Base-by-base conservation (phyloP, 2,329 filamentous ascomycete genomes). In the Clonostachys rhizophaga region DNA sequence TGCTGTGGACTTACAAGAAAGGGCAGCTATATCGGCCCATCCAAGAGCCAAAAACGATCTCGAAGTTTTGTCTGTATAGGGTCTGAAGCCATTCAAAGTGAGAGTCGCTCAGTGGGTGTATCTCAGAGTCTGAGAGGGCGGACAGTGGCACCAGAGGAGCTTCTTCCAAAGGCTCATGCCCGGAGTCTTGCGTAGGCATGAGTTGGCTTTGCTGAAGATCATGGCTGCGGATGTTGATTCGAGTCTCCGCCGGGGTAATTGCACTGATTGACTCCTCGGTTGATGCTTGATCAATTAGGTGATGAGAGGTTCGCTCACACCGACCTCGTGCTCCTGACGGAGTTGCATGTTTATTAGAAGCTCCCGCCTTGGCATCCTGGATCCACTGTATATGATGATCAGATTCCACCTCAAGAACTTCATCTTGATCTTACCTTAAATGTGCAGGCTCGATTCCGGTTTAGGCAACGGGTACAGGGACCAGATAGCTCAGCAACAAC, bases 401-500 rank as follows among this genome's bases (percentile, higher is more conserved):
- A 37, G 13, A 13, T 16, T 16, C 16, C 35, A 37, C 35, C 16
- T 13, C 35, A 16, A 37, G 13, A 37, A 13, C 13, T 37, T 16
- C 13, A 13, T 16, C 35, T 37, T 37, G 13, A 37, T 16, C 13
- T 37, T 37, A 37, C 35, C 34, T 39, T 24, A 69, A 18, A 18
- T 18, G 18, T 18, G 18, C 18, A 18, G 18, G 18, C 18, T 3
- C 18, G 18, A 18, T 18, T 18, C 18, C 18, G 2, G 18, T 18
- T 18, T 18, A 18, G 18, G 18, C 18, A 18, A 18, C 18, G 18
- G 18, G 18, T 18, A 18, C 18, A 18, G 18, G 18, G 18, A 18
- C 18, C 18, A 18, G 18, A 18, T 18, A 18, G 18, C 18, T 18
- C 18, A 18, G 18, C 18, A 18, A 18, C 18, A 53, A 82, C 75